Percentiles rank a stretch among this genome's conserved stretches.
These are phyloP conservation scores for Annulohypoxylon bovei DNA, from an alignment of 495 filamentous ascomycete genomes.

Conservation along the genomic window DNA sequence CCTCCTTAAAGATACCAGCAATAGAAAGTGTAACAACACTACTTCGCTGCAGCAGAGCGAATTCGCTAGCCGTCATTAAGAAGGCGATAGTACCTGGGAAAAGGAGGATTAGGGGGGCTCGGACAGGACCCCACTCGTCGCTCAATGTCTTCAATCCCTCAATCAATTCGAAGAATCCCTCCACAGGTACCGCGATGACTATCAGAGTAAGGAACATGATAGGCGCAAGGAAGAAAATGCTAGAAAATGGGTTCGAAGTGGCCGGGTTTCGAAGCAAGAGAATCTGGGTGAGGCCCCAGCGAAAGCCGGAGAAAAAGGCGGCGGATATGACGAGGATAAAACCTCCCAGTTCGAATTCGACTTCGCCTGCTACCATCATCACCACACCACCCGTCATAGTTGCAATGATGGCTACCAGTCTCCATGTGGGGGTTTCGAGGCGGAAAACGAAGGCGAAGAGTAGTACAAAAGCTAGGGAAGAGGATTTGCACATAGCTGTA, in stretches of 20 bases:
- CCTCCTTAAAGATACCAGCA: constrained; percentile 99
- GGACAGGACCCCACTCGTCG: constrained; percentile 68
- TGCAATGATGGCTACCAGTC: constrained; percentile 84
- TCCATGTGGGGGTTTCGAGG: constrained; percentile 86
- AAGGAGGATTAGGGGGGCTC: constrained; percentile 71
- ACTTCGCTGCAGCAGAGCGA: constrained; percentile 92
- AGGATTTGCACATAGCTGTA: constrained; percentile 98
- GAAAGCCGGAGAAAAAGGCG: constrained; percentile 94
- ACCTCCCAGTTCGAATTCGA: constrained; percentile 87
- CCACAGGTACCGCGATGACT: constrained; percentile 83
- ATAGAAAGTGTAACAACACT: constrained; percentile 96
- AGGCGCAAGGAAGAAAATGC: constrained; percentile 95
- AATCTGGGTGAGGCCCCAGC: constrained; percentile 97
- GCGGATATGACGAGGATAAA: constrained; percentile 93
- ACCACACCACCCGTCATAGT: constrained; percentile 95
- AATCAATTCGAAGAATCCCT: constrained; percentile 75
- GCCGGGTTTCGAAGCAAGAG: constrained; percentile 93
- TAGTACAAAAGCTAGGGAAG: constrained; percentile 92
- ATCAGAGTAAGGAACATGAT: constrained; percentile 92
- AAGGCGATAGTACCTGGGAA: constrained; percentile 95
- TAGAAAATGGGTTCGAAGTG: constrained; percentile 95
- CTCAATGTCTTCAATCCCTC: constrained; percentile 70
- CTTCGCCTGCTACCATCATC: constrained; percentile 98
- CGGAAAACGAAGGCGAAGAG: constrained; percentile 95
- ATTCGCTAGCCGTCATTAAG: constrained; percentile 95